Base-by-base conservation (phyloP, 331 rosid genomes). In the Prunus yedoensis region DNA sequence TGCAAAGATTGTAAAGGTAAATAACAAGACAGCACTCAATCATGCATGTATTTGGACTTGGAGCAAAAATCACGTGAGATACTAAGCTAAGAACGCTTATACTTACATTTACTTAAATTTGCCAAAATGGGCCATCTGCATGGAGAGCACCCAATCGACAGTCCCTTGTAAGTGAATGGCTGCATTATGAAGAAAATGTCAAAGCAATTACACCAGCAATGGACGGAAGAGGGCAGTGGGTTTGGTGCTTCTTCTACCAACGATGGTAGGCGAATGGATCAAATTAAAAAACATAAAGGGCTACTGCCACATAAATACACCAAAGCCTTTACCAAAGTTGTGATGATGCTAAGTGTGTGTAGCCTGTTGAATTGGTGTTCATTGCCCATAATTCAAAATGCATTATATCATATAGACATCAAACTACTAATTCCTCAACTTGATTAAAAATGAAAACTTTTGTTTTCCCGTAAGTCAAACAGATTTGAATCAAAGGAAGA, bases 61-160 rank as follows among this genome's bases (percentile, higher is more conserved):
- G 51, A 52, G 72, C 68, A 21, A 8, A 58, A 10, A 11, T 38
- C 61, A 20, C 16, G 62, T 4, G n/a, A 45, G 52, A 16, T 64
- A 8, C 8, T 17, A 47, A n/a, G 50, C 17, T 47, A 57, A 59
- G 68, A 57, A 46, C 18, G 66, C 35, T 47, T 52, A 74, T 45
- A 83, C 92, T 91, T 78, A 89, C 92, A 63, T 41, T 7, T 47
- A 61, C 20, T 61, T 15, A 80, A 25, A 66, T 45, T 65, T 70
- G 80, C 74, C 62, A 76, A 75, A 79, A 76, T n/a, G 58, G 75
- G 73, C 35, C 64, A 66, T 77, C 56, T 64, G 66, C 70, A 46
- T 9, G 21, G 76, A 45, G 75, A 79, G 75, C 79, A 71, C 43
- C 85, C 47, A 15, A 56, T 15, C 30, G 35, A 78, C 23, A 69